These are phyloP conservation scores for Rhizopus delemar DNA, from an alignment of 371 early-diverging fungal genomes.

Conservation along the genomic window DNA sequence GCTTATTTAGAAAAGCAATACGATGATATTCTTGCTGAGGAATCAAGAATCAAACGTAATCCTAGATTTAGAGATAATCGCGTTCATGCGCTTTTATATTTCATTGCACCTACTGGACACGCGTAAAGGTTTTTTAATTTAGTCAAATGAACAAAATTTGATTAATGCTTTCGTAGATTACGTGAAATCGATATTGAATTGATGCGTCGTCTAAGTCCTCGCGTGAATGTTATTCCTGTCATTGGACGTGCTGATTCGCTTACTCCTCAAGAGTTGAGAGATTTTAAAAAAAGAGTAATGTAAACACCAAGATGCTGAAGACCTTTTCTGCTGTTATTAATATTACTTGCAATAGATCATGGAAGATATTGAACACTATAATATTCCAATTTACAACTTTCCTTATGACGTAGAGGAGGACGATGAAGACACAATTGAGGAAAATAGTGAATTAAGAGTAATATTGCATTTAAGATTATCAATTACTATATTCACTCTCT, in stretches of 20 bases:
- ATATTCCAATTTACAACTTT: slow-evolving; percentile 88
- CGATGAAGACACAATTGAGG: slow-evolving; percentile 93
- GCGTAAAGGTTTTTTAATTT: slow-evolving; percentile 46
- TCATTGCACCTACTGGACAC: slow-evolving; percentile 97
- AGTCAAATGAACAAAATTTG: neutral
- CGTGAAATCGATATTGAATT: slow-evolving; percentile 97
- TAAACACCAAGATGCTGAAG: too few species aligned
- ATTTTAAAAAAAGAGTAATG: slow-evolving; percentile 80
- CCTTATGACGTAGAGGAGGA: slow-evolving; percentile 78
- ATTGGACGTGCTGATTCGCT: slow-evolving; percentile 79
- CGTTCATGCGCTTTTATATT: slow-evolving; percentile 96
- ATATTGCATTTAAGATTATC: neutral
- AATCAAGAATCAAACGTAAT: slow-evolving; percentile 92
- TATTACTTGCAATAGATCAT: slow-evolving; percentile 61
- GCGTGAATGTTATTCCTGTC: slow-evolving; percentile 95
- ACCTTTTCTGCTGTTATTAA: too few species aligned
- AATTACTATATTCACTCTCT: neutral
- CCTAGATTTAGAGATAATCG: slow-evolving; percentile 96
- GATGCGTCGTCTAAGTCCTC: slow-evolving; percentile 89
- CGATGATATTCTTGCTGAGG: slow-evolving; percentile 95
- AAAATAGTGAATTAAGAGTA: slow-evolving; percentile 87
- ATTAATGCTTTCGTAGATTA: slow-evolving; percentile 54
- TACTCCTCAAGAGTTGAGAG: slow-evolving; percentile 70
- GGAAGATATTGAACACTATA: slow-evolving; percentile 91
- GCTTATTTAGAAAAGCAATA: slow-evolving; percentile 93